A percentile compares a stretch with the other conserved stretches of the same genome.
Evolutionary conservation across 768 basidiomycete species (phyloP).

Genomic region (Cyathus striatus): DNA sequence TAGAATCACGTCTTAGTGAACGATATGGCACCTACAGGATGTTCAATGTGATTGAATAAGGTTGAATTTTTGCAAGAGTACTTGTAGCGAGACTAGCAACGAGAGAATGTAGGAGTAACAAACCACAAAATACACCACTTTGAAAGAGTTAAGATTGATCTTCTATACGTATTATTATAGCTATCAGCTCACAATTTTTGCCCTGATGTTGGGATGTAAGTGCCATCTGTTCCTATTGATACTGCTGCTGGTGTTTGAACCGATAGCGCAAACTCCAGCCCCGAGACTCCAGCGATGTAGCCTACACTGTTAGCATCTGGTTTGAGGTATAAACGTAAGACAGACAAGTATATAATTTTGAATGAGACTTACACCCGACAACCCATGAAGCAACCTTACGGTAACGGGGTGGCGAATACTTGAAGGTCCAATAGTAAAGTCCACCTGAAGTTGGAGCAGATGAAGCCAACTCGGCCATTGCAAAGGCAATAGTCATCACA

Average conservation of each 20-base stretch:
- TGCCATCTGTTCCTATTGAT: slow-evolving; percentile 36
- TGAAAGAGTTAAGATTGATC: no score
- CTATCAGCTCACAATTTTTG: slow-evolving; percentile 36
- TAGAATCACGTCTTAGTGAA: background rate
- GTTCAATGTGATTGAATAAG: slow-evolving; percentile 30
- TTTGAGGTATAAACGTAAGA: background rate
- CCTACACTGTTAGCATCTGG: background rate
- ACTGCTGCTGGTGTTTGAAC: background rate
- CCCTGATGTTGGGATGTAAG: slow-evolving; percentile 29
- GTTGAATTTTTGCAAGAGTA: slow-evolving; percentile 48
- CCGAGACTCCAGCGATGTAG: background rate
- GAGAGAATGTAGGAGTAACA: slow-evolving; percentile 44
- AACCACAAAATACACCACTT: slow-evolving; percentile 46
- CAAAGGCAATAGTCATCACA: background rate
- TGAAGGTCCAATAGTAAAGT: background rate
- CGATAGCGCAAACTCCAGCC: background rate
- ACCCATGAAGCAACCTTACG: background rate
- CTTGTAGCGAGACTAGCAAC: slow-evolving; percentile 48
- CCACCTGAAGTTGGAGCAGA: background rate
- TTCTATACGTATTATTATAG: no score
- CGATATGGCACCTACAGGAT: slow-evolving; percentile 6
- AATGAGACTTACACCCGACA: background rate
- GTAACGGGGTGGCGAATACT: background rate
- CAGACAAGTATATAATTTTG: background rate
- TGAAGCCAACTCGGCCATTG: background rate